Base-by-base conservation (phyloP, 2,329 filamentous ascomycete genomes). In the Fusarium decemcellulare region DNA sequence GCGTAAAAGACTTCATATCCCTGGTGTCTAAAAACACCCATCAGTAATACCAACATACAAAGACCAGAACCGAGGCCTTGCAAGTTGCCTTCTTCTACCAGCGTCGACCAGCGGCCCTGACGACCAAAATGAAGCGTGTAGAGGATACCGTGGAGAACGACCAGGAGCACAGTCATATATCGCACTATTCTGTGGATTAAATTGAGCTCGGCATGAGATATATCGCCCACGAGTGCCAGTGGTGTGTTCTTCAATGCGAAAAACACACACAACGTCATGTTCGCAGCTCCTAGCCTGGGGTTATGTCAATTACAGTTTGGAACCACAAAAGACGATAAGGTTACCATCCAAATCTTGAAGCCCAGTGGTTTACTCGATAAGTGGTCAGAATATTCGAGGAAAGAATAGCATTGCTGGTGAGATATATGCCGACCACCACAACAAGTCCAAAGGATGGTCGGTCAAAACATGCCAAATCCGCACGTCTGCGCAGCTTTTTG, bases 221-320 rank as follows among this genome's bases (percentile, higher is more conserved):
- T 12, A 0, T 40, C 16, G 1, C 54, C 50, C 1, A 69, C 8
- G 2, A 14, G 18, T 82, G 80, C 80, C 7, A 87, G 70, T 0
- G 84, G 84, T 0, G 84, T 86, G 59, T 86, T 86, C 59, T 84
- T 81, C 12, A 87, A 76, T 29, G 86, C 84, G 3, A 85, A 81
- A 16, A 83, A 79, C 6, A 85, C 75, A 11, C 78, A 78, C 36
- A 85, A 68, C 2, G 61, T 58, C 59, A 74, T 75, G 57, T 87
- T 87, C 34, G 73, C 78, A 12, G 82, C 72, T 1, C 81, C 76
- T 72, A 87, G 78, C 85, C 85, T 87, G 30, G 7, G 2, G 10
- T n/a, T 6, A 18, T 23, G 52, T 73, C 14, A 73, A 42, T 6
- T 8, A 10, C 2, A 5, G 5, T 2, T 6, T 0, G 14, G 32